Base-by-base conservation (phyloP, 2,329 filamentous ascomycete genomes). In the Colletotrichum endophyticum region DNA sequence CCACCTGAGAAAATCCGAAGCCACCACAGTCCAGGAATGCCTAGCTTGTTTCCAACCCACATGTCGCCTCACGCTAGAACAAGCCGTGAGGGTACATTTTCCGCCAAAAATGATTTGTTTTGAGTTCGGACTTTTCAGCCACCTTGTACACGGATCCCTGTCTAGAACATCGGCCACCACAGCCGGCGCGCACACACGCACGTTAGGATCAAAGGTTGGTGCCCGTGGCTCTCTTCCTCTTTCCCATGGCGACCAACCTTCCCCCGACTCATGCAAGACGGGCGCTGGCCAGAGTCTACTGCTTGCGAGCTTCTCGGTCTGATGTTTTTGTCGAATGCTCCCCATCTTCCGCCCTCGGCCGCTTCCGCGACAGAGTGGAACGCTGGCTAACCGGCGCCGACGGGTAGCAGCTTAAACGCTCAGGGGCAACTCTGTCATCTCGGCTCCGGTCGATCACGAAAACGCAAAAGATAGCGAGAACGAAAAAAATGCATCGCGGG, bases 361-460 rank as follows among this genome's bases (percentile, higher is more conserved):
- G n/a, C 22, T 39, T 75, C 73, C 62, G 72, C 69, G 73, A 72
- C 44, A 63, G 25, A 16, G 19, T 15, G 16, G 27, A 64, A 22
- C 57, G 34, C 39, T 27, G 25, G 36, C 57, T 34, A 61, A 27
- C 34, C 32, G 63, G 39, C 64, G 63, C 64, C 57, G 57, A 25
- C 8, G 28, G 30, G 19, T 22, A 49, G 64, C 13, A 63, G 57
- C 56, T 32, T 19, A 39, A 73, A 73, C 16, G 59, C 19, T 67
- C 39, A 69, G 59, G 70, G 70, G 59, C 44, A 76, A 73, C 70
- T 73, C 19, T 73, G 27, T 76, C 16, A 36, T 68, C 69, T 73
- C 73, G 70, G 73, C 63, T 68, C 62, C 57, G 39, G 63, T 39
- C 32, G 56, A 49, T 63, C 30, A 57, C n/a, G 8, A 12, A 39